Evolutionary conservation across 176 grass and related monocot genomes (phyloP).

Genomic region (Ensete ventricosum): DNA sequence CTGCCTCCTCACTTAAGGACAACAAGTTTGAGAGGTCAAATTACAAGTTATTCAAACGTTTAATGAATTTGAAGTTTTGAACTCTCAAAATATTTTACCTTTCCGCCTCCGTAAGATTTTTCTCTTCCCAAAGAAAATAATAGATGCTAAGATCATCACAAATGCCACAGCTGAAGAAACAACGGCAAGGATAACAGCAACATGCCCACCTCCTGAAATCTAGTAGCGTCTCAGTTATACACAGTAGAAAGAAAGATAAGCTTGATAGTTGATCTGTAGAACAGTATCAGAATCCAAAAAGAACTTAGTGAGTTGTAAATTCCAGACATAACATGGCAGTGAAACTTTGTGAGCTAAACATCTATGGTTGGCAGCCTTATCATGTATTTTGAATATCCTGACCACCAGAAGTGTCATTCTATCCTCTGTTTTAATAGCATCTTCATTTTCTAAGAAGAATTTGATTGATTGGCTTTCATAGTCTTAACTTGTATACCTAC

Average conservation of each 20-base stretch:
- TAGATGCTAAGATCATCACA: not conserved
- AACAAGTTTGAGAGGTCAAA: not conserved
- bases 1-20: constrained; percentile 6
- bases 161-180: not conserved
- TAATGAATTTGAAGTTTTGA: not conserved
- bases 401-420: too few relatives aligned
- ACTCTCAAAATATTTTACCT: not conserved
- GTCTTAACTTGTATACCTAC: too few relatives aligned
- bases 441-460: too few relatives aligned
- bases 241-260: not conserved
- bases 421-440: too few relatives aligned
- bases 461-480: too few relatives aligned
- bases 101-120: not conserved
- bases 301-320: not conserved
- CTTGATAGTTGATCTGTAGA: not conserved
- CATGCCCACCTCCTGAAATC: not conserved
- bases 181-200: not conserved
- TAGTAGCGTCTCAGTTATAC: not conserved
- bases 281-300: not conserved
- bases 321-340: not conserved
- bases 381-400: too few relatives aligned
- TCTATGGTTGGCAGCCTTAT: too few relatives aligned
- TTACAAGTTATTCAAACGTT: not conserved
- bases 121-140: constrained; percentile 8
- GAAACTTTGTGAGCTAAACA: too few relatives aligned